Evolutionary conservation across 2,329 filamentous ascomycete species (phyloP).

Genomic region (Magnaporthales sp.): DNA sequence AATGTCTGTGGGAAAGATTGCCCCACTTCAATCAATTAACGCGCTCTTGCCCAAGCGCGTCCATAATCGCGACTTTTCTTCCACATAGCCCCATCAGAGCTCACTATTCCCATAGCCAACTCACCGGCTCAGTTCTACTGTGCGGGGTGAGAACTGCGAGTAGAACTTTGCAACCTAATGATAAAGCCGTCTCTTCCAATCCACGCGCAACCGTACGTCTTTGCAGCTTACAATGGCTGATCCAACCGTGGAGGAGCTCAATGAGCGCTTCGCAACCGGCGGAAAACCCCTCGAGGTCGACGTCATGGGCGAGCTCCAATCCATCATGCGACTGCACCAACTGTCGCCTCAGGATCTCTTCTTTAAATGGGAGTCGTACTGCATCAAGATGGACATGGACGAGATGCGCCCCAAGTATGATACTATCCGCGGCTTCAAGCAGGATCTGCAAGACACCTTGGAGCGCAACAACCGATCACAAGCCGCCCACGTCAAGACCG

Average conservation of each 20-base stretch:
- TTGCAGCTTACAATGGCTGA: slow-evolving; percentile 25
- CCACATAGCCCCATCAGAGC: not conserved
- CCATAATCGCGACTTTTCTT: not conserved
- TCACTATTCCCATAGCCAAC: not conserved
- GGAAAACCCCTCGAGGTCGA: slow-evolving; percentile 61
- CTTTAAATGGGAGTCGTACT: slow-evolving; percentile 99
- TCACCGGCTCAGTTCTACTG: not conserved
- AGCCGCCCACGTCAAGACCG: slow-evolving; percentile 46
- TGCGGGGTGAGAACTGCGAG: not conserved
- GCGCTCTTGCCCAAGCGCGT: not conserved
- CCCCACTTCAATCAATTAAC: not conserved
- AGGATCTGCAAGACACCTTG: slow-evolving; percentile 74
- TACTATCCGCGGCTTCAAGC: slow-evolving; percentile 70
- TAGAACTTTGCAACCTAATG: not conserved
- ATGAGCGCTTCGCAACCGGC: slow-evolving; percentile 44
- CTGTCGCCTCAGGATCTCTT: slow-evolving; percentile 80
- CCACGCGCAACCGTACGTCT: not conserved
- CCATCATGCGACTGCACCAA: slow-evolving; percentile 76
- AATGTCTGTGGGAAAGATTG: not conserved
- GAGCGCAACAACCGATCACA: slow-evolving; percentile 63
- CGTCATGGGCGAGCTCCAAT: slow-evolving; percentile 71
- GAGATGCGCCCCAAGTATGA: slow-evolving; percentile 64
- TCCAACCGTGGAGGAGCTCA: slow-evolving; percentile 29
- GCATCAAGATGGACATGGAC: slow-evolving; percentile 83
- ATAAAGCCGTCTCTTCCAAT: not conserved